Evolutionary conservation across 805 yeast genomes (phyloP), one percentile per base, ranked within the genome.

Genomic region (Tetrapisispora namnaoensis): DNA sequence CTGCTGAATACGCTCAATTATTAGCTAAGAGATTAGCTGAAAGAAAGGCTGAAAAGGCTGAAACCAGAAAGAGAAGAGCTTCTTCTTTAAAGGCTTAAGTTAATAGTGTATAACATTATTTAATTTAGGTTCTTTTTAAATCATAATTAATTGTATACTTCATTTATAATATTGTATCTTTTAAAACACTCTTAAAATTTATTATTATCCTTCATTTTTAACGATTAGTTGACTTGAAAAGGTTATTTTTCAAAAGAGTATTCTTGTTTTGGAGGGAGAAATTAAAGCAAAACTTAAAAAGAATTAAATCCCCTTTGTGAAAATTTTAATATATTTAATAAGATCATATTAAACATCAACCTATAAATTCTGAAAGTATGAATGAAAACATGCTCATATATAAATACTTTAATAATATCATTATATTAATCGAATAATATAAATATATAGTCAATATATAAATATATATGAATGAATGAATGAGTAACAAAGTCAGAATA

Each of bases 61-160:
- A 89, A 81, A 82, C 86, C 77, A 89, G 86, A 81, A 91, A 91
- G 95, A 89, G 97, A 86, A 89, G 99, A 83, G 98, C 99, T 75
- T 90, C 97, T 69, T 93, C 98, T 67, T 83, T 93, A 75, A 88
- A 85, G 79, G 89, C 90, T 80, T 83, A 80, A 76, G 55, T 57
- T 21, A 42, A 11, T 42, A 42, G 44, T 42, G 18, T 18, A 42
- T 42, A 14, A 18, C 32, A 42, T 28, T 42, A 18, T 20, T 40
- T 27, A 18, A 30, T 34, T 40, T 40, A 45, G 38, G 51, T 49
- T 44, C 45, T 46, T 45, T 49, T 38, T 44, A 41, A 46, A 47
- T 40, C 46, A 42, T 43, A 47, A 42, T 42, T 42, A 42, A 47
- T 43, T 42, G 49, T 47, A 47, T 47, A 47, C 49, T 47, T 39